Evolutionary conservation across 495 filamentous ascomycete species (phyloP), one percentile per base, ranked within the genome.

Genomic region (Penicillium paxilli): DNA sequence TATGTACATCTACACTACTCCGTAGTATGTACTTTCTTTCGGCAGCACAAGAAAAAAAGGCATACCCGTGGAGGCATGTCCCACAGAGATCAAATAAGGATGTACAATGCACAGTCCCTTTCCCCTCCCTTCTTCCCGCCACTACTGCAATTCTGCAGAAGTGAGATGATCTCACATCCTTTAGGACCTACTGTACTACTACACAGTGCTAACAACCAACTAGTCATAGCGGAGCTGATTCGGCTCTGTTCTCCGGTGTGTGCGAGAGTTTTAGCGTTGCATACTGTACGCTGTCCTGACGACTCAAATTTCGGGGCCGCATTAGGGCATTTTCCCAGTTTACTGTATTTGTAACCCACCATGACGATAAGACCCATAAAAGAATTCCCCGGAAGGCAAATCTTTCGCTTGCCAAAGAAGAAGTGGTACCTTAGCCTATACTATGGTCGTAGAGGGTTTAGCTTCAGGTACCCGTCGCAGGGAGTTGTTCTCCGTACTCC

Each of bases 21-120:
- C n/a, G n/a, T 20, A 53, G 26, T 38, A 44, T 46, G 52, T 58
- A 25, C 46, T 28, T 26, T n/a, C 25, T 44, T 20, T 47, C 19
- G n/a, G n/a, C n/a, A n/a, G n/a, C n/a, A n/a, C 47, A 44, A 44
- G 26, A 28, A 5, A 11, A 28, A 40, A 19, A 50, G 40, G 38
- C 40, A 12, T 42, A 10, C 20, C 21, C 40, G 40, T n/a, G 40
- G 19, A 42, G 23, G n/a, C 40, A 9, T 42, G 40, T 42, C 40
- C 40, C 21, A 42, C 40, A 12, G 19, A 42, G 10, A 42, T 42
- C 20, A 60, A 60, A 58, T 65, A 26, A 65, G 26, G 58, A 62
- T 62, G 38, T 56, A 52, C 55, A 52, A 51, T 59, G 51, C 52
- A 62, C 52, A 51, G 59, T 58, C 47, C 55, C 24, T 41, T 22